Evolutionary conservation across 345 rosid genomes (phyloP), one percentile per base, ranked within the genome.

Genomic region (Carallia brachiata): DNA sequence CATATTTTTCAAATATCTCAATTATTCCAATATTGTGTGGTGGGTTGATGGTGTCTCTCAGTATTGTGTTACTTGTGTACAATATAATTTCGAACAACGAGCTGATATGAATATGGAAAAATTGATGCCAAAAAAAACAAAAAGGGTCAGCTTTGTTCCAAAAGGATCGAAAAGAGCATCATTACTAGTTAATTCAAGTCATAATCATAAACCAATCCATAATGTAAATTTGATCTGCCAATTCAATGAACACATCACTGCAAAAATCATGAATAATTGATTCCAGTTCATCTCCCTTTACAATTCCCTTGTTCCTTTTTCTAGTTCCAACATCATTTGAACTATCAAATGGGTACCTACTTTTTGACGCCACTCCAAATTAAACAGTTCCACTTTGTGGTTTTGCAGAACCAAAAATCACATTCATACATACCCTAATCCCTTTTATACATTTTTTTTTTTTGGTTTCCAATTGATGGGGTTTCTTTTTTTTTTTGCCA

Each of bases 201-300:
- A 44, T 44, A 44, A 44, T 56, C 60, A 56, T 9, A 56, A 7
- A 56, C 6, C 6, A 36, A 17, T 52, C 34, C 18, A 50, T 32
- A 31, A 7, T 53, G 18, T 34, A 39, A 61, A 55, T 56, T 53
- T 63, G 47, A 71, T 56, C n/a, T 65, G 27, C 27, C 65, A 58
- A 2, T 65, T 44, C 70, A 72, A 66, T 66, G 18, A 66, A 19
- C 39, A 54, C 68, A 63, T n/a, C 36, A 52, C 70, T 66, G 23
- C 70, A 73, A 61, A 73, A 60, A 52, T 66, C 67, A 73, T 61
- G 17, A 10, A 44, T 44, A 44, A 61, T 6, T 44, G 31, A 61
- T 53, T 61, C 77, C 71, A 59, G 18, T 52, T 34, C 13, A 10
- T 39, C 61, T n/a, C 16, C 32, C 30, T 59, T 8, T 1, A 4